These are phyloP conservation scores for Iberis amara DNA, from an alignment of 441 rosid genomes.

Conservation along the genomic window DNA sequence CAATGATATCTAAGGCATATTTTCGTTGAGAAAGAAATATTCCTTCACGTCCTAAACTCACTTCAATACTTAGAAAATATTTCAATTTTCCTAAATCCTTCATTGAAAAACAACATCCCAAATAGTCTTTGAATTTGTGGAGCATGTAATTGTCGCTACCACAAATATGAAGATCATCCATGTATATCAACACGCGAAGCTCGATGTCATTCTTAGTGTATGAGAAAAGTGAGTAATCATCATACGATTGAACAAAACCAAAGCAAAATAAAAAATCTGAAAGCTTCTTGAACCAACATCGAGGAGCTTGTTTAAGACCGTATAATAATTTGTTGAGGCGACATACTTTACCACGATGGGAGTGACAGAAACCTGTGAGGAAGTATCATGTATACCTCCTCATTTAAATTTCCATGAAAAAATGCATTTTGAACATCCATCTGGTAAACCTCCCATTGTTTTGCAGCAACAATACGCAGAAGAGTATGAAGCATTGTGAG, in stretches of 20 bases:
- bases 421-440: neutral
- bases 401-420: neutral
- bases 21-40: neutral
- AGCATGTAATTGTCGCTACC: neutral
- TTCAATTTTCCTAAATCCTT: neutral
- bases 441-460: neutral
- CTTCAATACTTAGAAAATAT: neutral
- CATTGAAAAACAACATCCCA: neutral
- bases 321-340: neutral
- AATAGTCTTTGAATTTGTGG: neutral
- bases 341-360: neutral
- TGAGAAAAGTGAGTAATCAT: no score
- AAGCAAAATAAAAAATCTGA: no score
- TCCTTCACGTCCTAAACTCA: neutral
- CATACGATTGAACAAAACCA: no score
- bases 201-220: no score
- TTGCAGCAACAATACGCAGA: neutral
- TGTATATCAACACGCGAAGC: no score
- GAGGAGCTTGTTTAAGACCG: neutral
- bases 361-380: neutral
- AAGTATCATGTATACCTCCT: neutral
- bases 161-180: neutral
- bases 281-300: no score
- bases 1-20: neutral
- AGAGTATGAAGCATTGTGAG: neutral